A percentile compares a stretch with the other conserved stretches of the same genome.
Conservation (phyloP, 495 filamentous ascomycete genomes). For the Penicillium diatomitis region DNA sequence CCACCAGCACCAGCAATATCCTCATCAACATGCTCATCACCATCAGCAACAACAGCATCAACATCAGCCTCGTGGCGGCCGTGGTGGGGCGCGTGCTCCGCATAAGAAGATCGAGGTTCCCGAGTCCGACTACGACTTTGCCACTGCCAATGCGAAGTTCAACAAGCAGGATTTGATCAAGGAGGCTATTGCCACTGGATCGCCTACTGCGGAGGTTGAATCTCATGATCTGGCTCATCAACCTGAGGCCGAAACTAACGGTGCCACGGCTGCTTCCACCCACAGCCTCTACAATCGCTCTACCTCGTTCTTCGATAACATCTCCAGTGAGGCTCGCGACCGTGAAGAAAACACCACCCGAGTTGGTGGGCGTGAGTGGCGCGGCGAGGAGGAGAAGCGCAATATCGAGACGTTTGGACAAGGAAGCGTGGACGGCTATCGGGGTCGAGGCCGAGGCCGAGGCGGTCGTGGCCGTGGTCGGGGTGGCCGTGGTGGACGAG, state of each 20-base stretch:
- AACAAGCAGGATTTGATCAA: constrained; percentile 94
- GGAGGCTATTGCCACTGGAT: constrained; percentile 73
- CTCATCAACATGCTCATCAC: too few relatives aligned
- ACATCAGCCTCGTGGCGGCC: constrained; percentile 40
- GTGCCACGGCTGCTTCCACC: constrained; percentile 9
- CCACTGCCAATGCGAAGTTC: constrained; percentile 88
- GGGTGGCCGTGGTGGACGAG: constrained; percentile 26
- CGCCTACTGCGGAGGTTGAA: constrained; percentile 51
- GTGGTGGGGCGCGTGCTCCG: constrained; percentile 46
- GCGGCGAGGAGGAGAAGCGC: constrained; percentile 83
- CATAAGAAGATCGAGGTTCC: constrained; percentile 77
- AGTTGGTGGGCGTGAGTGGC: constrained; percentile 80
- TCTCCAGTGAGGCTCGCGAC: constrained; percentile 86
- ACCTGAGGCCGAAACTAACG: constrained; percentile 23
- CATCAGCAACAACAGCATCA: constrained; percentile 7
- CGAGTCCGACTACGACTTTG: constrained; percentile 85
- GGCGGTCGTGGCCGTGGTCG: constrained; percentile 51
- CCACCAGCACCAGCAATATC: constrained; percentile 15
- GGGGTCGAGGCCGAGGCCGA: constrained; percentile 53
- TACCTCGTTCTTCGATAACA: constrained; percentile 92
- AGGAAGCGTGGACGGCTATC: constrained; percentile 85
- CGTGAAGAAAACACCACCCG: constrained; percentile 64
- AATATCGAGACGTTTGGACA: constrained; percentile 99
- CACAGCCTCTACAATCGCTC: constrained; percentile 62
- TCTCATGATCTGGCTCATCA: constrained; percentile 24